Percentiles rank a stretch among this genome's conserved stretches.
Conservation (phyloP, 805 yeast species). For the Wickerhamomyces rabaulensis region DNA sequence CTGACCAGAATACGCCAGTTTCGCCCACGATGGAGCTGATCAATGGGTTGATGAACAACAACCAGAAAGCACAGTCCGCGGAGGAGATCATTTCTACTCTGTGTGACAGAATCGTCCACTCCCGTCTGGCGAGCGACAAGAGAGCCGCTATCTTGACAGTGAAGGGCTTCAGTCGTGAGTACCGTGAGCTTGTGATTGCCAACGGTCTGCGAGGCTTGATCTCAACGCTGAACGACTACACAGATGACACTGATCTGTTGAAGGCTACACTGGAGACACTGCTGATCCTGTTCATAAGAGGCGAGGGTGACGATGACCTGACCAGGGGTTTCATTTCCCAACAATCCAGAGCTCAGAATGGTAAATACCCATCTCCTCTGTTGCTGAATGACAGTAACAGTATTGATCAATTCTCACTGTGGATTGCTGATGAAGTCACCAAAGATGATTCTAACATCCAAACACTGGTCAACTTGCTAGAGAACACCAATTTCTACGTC, state of each 20-base stretch:
- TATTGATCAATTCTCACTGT: slow-evolving; percentile 81
- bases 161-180: slow-evolving; percentile 83
- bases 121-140: slow-evolving; percentile 77
- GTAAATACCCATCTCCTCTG: slow-evolving; percentile 74
- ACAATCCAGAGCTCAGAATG: slow-evolving; percentile 68
- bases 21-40: slow-evolving; percentile 35
- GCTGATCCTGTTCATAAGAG: slow-evolving; percentile 71
- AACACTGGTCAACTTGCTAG: slow-evolving; percentile 38
- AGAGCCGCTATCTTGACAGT: slow-evolving; percentile 87
- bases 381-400: slow-evolving; percentile 42
- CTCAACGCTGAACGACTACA: slow-evolving; percentile 57
- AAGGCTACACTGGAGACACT: slow-evolving; percentile 84
- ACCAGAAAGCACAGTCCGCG: slow-evolving; percentile 52
- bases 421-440: slow-evolving; percentile 93
- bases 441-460: slow-evolving; percentile 39
- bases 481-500: slow-evolving; percentile 64
- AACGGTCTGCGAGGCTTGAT: slow-evolving; percentile 76
- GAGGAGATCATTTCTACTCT: slow-evolving; percentile 85
- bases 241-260: slow-evolving; percentile 63
- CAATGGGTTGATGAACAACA: slow-evolving; percentile 35
- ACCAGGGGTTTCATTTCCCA: slow-evolving; percentile 70
- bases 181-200: slow-evolving; percentile 86
- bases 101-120: slow-evolving; percentile 81
- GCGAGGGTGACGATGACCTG: slow-evolving; percentile 56
- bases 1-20: not conserved